Conservation (phyloP, 2,329 filamentous ascomycete genomes). For the Fusarium torreyae region DNA sequence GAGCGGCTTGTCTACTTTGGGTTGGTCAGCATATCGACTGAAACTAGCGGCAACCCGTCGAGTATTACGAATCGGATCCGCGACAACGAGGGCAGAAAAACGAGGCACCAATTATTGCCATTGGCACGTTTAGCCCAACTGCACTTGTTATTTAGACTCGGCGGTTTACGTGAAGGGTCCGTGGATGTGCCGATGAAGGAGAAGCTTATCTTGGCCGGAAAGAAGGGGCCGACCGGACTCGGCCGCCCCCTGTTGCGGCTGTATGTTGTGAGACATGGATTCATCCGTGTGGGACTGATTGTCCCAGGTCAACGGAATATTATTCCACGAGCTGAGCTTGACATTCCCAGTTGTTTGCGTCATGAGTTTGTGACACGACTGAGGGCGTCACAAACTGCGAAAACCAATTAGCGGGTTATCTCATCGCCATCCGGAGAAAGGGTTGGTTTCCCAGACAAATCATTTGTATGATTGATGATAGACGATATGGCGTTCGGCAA, state of each 20-base stretch:
- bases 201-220: not conserved
- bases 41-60: constrained; percentile 38
- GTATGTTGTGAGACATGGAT: constrained; percentile 18
- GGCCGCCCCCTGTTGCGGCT: constrained; percentile 5
- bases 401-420: not conserved
- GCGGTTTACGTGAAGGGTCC: constrained; percentile 1
- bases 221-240: constrained; percentile 9
- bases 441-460: not conserved
- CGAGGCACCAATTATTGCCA: constrained; percentile 8
- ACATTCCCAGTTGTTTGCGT: constrained; percentile 6
- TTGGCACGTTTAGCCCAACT: constrained; percentile 3
- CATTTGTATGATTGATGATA: constrained; percentile 34
- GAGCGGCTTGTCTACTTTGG: constrained; percentile 36
- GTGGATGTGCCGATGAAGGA: constrained; percentile 4
- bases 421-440: not conserved
- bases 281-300: constrained; percentile 1
- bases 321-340: not conserved
- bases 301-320: constrained; percentile 4
- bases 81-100: constrained; percentile 25
- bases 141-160: constrained; percentile 16
- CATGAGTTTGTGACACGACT: constrained; percentile 18
- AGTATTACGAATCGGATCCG: constrained; percentile 23
- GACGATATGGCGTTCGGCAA: constrained; percentile 14
- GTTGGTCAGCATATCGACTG: constrained; percentile 26
- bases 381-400: not conserved